Percentiles rank a stretch among this genome's conserved stretches.
Evolutionary conservation across 2,329 filamentous ascomycete species (phyloP).

Genomic region (Xylariomycetidae sp.): DNA sequence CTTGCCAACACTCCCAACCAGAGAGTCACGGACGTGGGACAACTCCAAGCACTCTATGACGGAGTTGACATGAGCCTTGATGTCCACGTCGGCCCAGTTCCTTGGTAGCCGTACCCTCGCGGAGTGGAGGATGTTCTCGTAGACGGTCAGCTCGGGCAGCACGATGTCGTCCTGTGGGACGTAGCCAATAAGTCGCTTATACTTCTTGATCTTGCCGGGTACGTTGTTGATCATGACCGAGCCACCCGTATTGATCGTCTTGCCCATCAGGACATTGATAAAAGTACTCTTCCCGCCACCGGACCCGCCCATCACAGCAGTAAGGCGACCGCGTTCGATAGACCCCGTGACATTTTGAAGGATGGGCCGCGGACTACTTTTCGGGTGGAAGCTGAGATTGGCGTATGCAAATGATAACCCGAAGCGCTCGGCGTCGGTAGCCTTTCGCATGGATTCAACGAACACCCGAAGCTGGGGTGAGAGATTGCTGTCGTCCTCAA

Average conservation of each 20-base stretch:
- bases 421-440: conserved; percentile 45
- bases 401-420: conserved; percentile 51
- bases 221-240: conserved; percentile 49
- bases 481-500: conserved; percentile 26
- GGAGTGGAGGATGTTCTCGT: conserved; percentile 58
- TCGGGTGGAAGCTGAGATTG: conserved; percentile 44
- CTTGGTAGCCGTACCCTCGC: conserved; percentile 49
- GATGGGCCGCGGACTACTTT: conserved; percentile 38
- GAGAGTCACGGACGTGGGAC: conserved; percentile 44
- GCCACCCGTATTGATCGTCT: conserved; percentile 46
- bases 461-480: conserved; percentile 42
- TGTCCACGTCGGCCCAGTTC: conserved; percentile 44
- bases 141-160: conserved; percentile 54
- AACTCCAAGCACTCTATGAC: conserved; percentile 52
- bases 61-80: conserved; percentile 49
- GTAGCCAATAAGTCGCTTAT: conserved; percentile 57
- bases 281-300: conserved; percentile 58
- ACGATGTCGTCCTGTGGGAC: conserved; percentile 60
- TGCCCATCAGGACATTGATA: conserved; percentile 58
- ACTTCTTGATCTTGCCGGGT: conserved; percentile 42
- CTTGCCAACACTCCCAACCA: conserved; percentile 47
- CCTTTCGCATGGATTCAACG: conserved; percentile 47
- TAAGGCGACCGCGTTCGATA: conserved; percentile 50
- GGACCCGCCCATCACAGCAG: conserved; percentile 55
- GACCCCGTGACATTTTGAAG: conserved; percentile 49